Base-by-base conservation (phyloP, 2,329 filamentous ascomycete species). In the Cercospora sp. region DNA sequence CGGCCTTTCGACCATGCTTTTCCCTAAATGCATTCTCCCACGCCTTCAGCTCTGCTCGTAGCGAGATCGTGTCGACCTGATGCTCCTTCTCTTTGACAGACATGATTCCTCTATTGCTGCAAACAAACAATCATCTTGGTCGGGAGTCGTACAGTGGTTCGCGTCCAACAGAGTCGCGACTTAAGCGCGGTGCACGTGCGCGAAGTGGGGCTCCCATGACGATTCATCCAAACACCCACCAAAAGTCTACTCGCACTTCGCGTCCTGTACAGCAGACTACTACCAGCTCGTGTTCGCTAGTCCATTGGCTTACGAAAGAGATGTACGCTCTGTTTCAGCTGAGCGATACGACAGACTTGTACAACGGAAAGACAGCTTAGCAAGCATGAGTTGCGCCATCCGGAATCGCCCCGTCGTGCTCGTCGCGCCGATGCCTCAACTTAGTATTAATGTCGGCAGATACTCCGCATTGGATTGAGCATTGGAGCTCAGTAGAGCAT, bases 1-100 rank as follows among this genome's bases (percentile, higher is more conserved):
- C 83, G 3, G 91, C 89, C 81, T 93, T 94, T 70, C 84, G 85
- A 33, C 81, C 82, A 75, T 94, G 85, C 16, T 82, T 78, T 26
- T 81, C 81, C 5, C 87, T 85, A 82, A 91, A 94, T 6, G 86
- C 81, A 70, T 83, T 87, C 77, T 95, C 92, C 89, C 91, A 95
- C 71, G 79, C 79, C 79, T 94, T 94, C 59, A 94, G 81, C 70
- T 91, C 88, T 42, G 83, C 80, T n/a, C 90, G 86, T n/a, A 93
- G 81, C 8, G 51, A 20, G n/a, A 51, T 60, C 5, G 64, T 30
- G 53, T 69, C 66, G 16, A 60, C 36, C 16, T 30, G 39, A 26
- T 70, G 66, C 62, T 70, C 66, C 18, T 68, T 65, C 16, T 51
- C 65, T 51, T 70, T 65, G 26, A 58, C 30, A 10, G 66, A 72